Base-by-base conservation (phyloP, 2,329 filamentous ascomycete species). In the Ophiostoma ulmi region DNA sequence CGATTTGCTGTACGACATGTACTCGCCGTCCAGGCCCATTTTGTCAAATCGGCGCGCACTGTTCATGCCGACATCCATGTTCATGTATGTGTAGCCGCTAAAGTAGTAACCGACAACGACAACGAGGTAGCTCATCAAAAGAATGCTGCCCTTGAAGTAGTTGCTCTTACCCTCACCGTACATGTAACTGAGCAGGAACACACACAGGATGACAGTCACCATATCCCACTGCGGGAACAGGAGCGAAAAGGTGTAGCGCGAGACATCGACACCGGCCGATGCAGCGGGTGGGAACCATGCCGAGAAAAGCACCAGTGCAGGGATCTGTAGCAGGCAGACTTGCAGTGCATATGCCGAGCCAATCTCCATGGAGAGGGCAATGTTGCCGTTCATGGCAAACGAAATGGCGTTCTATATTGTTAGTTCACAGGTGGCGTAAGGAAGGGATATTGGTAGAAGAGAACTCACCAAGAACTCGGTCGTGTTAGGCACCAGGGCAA, bases 181-280 rank as follows among this genome's bases (percentile, higher is more conserved):
- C 84, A 99, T 94, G 83, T 98, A 97, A 77, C 93, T 97, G 74
- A 99, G 88, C 71, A 99, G 83, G 82, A 99, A 97, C 22, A 99
- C 93, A 77, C 94, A 97, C 20, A 99, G 82, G 72, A 98, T 97
- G 20, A 98, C 93, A 0, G 92, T 97, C 14, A 98, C 90, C 92
- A 99, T 96, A 79, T 99, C 95, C 94, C 94, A 99, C 79, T 99
- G 95, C 0, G 95, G 95, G 82, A 99, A 98, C 64, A 98, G 92
- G 44, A 99, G 86, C 48, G 89, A 91, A 79, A 95, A 95, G 0
- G 89, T 92, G 78, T 91, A 90, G 72, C 85, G 78, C 13, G 80
- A 80, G 3, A 83, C 77, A 61, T 84, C 80, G 44, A 58, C 41
- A 61, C 82, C 80, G 36, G 79, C 78, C 14, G 79, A 79, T 0